Evolutionary conservation across 2,329 filamentous ascomycete genomes (phyloP), one percentile per base, ranked within the genome.

Genomic region (Xylariaceae sp.): DNA sequence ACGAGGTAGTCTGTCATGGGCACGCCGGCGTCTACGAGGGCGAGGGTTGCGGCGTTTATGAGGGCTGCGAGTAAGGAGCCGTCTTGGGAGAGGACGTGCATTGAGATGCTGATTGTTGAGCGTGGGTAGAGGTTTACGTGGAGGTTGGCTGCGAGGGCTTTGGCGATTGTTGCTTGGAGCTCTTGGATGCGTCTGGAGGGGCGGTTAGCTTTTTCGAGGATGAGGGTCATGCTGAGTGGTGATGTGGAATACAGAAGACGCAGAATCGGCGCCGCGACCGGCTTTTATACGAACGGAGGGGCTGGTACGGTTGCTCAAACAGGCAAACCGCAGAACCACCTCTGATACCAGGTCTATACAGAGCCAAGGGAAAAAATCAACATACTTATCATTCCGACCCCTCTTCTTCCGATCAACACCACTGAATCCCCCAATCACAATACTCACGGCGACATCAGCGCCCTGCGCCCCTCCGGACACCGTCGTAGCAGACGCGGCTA

Each of bases 1-100:
- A 87, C 86, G 2, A 97, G 83, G 72, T 97, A 95, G 71, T 96
- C 91, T 2, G 87, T 86, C 92, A 97, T 97, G 23, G 94, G 94
- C 17, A 99, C 88, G 55, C 94, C 94, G 0, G 94, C 94, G 72
- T 99, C 94, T 63, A 97, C 88, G 18, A 97, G 84, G 0, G 94
- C 94, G 10, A 99, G 84, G 0, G 93, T 96, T 0, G 89, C 85
- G 3, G 94, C 94, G 70, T 99, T 99, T 67, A 97, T 80, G 51
- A 93, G 90, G 0, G 92, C 89, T 0, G 93, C 92, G 17, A 99
- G 86, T 2, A 97, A 82, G 0, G 89, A 92, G 34, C 94, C 94
- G 73, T 99, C 94, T 66, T 95, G 88, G 0, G 88, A 89, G 50
- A 99, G 85, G 42, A 99, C 86, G 73, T 96, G 90, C 1, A 99